These are phyloP conservation scores for Setaria viridis DNA, from an alignment of 202 grass and related monocot species.

Conservation along the genomic window DNA sequence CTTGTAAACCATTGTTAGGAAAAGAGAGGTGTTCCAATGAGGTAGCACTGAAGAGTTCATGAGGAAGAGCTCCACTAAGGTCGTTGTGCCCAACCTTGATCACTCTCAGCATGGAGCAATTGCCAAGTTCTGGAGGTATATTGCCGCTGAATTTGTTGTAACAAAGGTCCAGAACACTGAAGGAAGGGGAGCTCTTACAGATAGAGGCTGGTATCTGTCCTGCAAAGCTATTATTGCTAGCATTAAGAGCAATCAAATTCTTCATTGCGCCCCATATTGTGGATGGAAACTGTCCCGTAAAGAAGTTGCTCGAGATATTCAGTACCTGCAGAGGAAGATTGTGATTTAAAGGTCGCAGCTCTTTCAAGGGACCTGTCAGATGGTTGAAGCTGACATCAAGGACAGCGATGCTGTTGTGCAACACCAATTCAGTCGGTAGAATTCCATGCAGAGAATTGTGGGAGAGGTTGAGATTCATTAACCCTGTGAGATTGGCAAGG, in stretches of 20 bases:
- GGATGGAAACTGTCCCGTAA: conserved; percentile 52
- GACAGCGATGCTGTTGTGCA: conserved; percentile 44
- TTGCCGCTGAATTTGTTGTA: conserved; percentile 55
- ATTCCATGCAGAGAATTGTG: conserved; percentile 45
- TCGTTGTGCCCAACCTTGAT: conserved; percentile 57
- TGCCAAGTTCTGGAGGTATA: conserved; percentile 56
- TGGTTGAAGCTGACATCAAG: conserved; percentile 79
- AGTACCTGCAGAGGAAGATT: conserved; percentile 57
- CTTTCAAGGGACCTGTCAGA: conserved; percentile 46
- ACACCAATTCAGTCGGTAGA: conserved; percentile 53
- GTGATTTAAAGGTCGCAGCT: background rate
- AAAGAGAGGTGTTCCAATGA: conserved; percentile 58
- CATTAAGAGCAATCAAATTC: conserved; percentile 63
- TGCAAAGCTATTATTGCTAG: conserved; percentile 70
- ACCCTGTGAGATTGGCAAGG: conserved; percentile 49
- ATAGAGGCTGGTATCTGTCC: conserved; percentile 56
- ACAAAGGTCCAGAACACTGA: conserved; percentile 52
- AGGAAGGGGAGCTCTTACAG: conserved; percentile 46
- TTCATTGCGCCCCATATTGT: conserved; percentile 35
- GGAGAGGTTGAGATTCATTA: conserved; percentile 62
- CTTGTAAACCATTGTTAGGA: conserved; percentile 54
- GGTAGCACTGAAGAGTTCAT: conserved; percentile 56
- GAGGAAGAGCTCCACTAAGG: conserved; percentile 54
- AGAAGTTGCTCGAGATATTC: conserved; percentile 79
- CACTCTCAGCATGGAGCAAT: conserved; percentile 58